Conservation (phyloP, 2,329 filamentous ascomycete species). For the Cytospora piceicola region DNA sequence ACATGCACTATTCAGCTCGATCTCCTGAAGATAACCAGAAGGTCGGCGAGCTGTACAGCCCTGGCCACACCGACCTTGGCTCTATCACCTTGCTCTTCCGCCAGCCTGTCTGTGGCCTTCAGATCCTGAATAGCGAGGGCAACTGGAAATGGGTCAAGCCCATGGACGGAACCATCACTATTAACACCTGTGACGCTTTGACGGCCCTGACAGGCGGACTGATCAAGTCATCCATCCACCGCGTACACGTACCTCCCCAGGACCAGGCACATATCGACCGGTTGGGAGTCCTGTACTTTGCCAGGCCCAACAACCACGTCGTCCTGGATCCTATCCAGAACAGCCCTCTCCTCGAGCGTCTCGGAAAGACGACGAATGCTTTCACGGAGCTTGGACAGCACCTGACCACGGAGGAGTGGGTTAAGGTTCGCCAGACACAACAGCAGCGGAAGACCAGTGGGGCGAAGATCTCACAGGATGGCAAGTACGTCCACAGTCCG, state of each 20-base stretch:
- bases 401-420: conserved; percentile 46
- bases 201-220: conserved; percentile 54
- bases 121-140: conserved; percentile 53
- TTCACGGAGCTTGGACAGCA: conserved; percentile 47
- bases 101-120: conserved; percentile 60
- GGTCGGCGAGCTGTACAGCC: conserved; percentile 48
- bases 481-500: conserved; percentile 41
- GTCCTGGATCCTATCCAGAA: conserved; percentile 43
- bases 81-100: conserved; percentile 61
- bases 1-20: conserved; percentile 62
- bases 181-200: conserved; percentile 55
- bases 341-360: conserved; percentile 42
- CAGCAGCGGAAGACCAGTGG: conserved; percentile 44
- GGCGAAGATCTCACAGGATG: conserved; percentile 42
- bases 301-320: conserved; percentile 47
- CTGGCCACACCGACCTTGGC: conserved; percentile 61
- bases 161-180: conserved; percentile 54
- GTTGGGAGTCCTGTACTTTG: conserved; percentile 49
- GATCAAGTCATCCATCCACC: conserved; percentile 48
- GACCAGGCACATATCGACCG: conserved; percentile 43
- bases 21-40: conserved; percentile 51
- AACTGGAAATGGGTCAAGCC: conserved; percentile 57
- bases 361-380: conserved; percentile 43
- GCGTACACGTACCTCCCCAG: conserved; percentile 36
- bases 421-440: conserved; percentile 45